A percentile compares a stretch with the other conserved stretches of the same genome.
phyloP scores from a whole-genome alignment of 148 eudicot genomes.

The Rhododendron vialii region DNA sequence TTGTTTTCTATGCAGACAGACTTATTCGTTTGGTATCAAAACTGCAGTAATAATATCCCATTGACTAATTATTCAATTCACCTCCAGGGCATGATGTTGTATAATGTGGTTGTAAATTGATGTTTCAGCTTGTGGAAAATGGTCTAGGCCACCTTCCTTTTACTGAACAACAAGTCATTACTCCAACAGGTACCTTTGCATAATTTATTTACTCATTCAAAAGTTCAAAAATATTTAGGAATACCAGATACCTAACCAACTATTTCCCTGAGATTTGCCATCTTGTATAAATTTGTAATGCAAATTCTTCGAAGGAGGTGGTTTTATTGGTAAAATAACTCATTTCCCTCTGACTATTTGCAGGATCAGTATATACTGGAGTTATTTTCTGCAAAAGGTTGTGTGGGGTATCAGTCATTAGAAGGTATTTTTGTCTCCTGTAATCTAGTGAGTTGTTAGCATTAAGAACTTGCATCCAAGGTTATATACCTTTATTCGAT shows the following conservation, averaged over 20 bases:
- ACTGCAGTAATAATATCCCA: background rate
- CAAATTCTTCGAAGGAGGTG: background rate
- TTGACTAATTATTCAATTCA: background rate
- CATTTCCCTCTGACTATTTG: background rate
- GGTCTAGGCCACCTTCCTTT: slow-evolving; percentile 97
- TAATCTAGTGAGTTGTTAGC: background rate
- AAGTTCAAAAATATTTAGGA: background rate
- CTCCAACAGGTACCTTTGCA: slow-evolving; percentile 73
- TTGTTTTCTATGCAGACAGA: slow-evolving; percentile 87
- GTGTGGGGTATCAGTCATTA: slow-evolving; percentile 89
- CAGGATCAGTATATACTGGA: slow-evolving; percentile 91
- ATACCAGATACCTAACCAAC: background rate
- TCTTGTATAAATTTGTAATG: background rate
- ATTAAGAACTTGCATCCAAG: background rate
- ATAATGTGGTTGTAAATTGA: background rate
- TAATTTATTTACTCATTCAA: background rate
- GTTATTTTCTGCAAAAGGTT: slow-evolving; percentile 91
- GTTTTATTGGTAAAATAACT: background rate
- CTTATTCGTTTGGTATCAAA: slow-evolving; percentile 65
- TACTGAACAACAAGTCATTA: slow-evolving; percentile 82
- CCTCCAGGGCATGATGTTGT: slow-evolving; percentile 1
- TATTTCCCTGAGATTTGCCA: background rate
- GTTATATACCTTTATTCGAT: background rate
- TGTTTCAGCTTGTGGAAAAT: slow-evolving; percentile 81
- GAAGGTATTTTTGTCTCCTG: slow-evolving; percentile 47